phyloP scores from a whole-genome alignment of 257 asterid species.

The Verbascum thapsus region DNA sequence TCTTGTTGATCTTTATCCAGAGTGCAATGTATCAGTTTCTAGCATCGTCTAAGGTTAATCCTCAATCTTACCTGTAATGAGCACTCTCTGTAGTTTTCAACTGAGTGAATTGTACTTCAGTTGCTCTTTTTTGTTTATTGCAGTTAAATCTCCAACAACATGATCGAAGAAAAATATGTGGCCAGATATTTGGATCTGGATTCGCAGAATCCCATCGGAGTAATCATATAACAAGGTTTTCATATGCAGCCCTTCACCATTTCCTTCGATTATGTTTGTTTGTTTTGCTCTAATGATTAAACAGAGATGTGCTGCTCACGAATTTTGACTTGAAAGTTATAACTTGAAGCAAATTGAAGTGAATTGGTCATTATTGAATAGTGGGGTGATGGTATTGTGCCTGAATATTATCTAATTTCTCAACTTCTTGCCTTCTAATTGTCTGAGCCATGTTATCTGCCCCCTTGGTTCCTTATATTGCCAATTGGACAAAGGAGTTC shows the following conservation, averaged over 20 bases:
- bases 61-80: conserved; percentile 25
- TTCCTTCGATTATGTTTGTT: conserved; percentile 18
- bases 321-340: conserved; percentile 7
- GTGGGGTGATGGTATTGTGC: background rate
- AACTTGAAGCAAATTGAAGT: conserved; percentile 3
- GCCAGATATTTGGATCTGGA: conserved; percentile 49
- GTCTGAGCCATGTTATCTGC: conserved; percentile 1
- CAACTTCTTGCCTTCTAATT: background rate
- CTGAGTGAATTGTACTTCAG: conserved; percentile 16
- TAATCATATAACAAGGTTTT: conserved; percentile 45
- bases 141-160: conserved; percentile 71
- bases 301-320: conserved; percentile 19
- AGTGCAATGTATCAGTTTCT: conserved; percentile 83
- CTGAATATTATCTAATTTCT: background rate
- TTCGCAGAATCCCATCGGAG: conserved; percentile 28
- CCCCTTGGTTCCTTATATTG: conserved; percentile 3
- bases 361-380: conserved; percentile 4
- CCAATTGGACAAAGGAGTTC: background rate
- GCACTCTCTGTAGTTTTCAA: conserved; percentile 18
- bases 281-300: background rate
- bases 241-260: conserved; percentile 16
- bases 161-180: conserved; percentile 70
- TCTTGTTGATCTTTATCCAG: conserved; percentile 48
- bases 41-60: conserved; percentile 68
- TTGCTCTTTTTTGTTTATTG: conserved; percentile 22